Conservation (phyloP, 257 asterid species). For the Plantago ovata region DNA sequence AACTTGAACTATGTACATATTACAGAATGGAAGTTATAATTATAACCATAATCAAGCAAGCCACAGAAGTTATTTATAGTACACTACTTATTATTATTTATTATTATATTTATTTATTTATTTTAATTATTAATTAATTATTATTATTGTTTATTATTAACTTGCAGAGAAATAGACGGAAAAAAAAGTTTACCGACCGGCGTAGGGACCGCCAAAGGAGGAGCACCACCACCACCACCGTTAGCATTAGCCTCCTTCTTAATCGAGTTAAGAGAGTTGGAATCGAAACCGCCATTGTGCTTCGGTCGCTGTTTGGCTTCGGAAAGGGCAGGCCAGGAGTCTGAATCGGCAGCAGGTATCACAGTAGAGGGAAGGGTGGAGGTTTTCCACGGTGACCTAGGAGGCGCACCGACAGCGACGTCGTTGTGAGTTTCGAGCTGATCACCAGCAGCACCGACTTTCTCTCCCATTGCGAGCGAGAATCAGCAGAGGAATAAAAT, state of each 20-base stretch:
- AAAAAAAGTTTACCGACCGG: slow-evolving; percentile 33
- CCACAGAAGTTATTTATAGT: no score
- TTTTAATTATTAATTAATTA: no score
- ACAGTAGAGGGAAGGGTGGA: slow-evolving; percentile 41
- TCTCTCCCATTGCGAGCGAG: slow-evolving; percentile 48
- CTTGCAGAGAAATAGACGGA: neutral
- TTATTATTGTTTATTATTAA: no score
- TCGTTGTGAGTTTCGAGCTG: slow-evolving; percentile 44
- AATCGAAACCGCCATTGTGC: slow-evolving; percentile 25
- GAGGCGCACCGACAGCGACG: slow-evolving; percentile 34
- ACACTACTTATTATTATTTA: no score
- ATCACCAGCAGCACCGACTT: slow-evolving; percentile 32
- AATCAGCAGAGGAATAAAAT: neutral
- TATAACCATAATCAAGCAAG: no score
- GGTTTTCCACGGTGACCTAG: slow-evolving; percentile 81
- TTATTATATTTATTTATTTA: no score
- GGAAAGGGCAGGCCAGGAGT: slow-evolving; percentile 80
- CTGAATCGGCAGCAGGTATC: slow-evolving; percentile 47
- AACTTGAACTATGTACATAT: no score
- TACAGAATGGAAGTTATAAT: no score
- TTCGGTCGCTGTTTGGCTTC: slow-evolving; percentile 52
- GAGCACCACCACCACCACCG: slow-evolving; percentile 28
- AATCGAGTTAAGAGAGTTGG: slow-evolving; percentile 29
- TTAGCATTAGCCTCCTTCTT: slow-evolving; percentile 16
- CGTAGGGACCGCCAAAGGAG: slow-evolving; percentile 23